A percentile compares a stretch with the other conserved stretches of the same genome.
These are phyloP conservation scores for Podospora tetraspora DNA, from an alignment of 495 filamentous ascomycete genomes.

Conservation along the genomic window DNA sequence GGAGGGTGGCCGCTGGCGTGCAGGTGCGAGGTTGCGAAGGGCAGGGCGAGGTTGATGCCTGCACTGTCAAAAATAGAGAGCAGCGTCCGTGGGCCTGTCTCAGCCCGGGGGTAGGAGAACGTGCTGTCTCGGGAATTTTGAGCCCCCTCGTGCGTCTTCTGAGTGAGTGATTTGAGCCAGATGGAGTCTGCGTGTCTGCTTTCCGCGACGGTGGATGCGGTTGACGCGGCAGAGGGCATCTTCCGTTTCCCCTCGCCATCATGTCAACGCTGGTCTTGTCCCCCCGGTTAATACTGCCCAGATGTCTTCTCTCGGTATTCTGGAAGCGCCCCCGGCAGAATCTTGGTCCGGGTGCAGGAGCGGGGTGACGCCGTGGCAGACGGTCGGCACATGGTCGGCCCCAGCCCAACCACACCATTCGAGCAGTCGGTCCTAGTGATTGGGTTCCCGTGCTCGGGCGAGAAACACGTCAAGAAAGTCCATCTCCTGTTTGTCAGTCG, in stretches of 20 bases:
- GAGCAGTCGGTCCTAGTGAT: not conserved
- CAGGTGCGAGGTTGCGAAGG: not conserved
- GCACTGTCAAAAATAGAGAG: not conserved
- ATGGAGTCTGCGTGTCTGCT: not conserved
- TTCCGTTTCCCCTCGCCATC: not conserved
- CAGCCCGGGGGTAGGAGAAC: constrained; percentile 6
- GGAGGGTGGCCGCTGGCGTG: not conserved
- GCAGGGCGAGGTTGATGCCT: not conserved
- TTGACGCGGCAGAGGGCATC: not conserved
- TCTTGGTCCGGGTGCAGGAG: constrained; percentile 3
- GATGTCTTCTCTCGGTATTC: constrained; percentile 16
- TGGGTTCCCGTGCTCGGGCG: not conserved
- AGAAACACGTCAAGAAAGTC: not conserved
- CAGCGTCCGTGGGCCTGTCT: constrained; percentile 3
- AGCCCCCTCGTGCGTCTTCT: not conserved
- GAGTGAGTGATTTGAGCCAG: not conserved
- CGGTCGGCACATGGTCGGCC: not conserved
- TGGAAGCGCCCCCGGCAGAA: constrained; percentile 14
- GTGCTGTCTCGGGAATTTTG: constrained; percentile 9
- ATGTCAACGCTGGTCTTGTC: not conserved
- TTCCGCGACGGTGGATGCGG: not conserved
- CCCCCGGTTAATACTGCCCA: constrained; percentile 1
- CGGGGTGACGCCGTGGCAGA: constrained; percentile 10
- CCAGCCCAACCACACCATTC: not conserved
- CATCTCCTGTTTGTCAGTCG: not conserved